phyloP scores from a whole-genome alignment of 176 grass and related monocot species.

The Aegilops speltoides region DNA sequence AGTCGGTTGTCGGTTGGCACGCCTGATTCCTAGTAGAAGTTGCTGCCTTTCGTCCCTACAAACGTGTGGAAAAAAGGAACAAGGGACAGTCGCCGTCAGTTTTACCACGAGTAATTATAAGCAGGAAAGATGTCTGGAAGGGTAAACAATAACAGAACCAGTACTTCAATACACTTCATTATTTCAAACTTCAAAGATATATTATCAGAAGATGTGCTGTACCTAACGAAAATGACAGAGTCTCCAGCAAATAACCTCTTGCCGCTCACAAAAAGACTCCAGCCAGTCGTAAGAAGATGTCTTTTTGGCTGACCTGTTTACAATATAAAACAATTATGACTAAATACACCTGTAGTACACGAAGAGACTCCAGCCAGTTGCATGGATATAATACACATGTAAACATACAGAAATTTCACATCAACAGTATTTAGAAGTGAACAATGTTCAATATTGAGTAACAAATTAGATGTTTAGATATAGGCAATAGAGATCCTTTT shows the following conservation, averaged over 20 bases:
- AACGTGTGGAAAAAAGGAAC: background rate
- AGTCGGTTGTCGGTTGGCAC: slow-evolving; percentile 68
- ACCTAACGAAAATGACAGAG: slow-evolving; percentile 78
- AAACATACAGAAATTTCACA: background rate
- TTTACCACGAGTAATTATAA: background rate
- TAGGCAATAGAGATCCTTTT: background rate
- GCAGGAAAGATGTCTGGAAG: background rate
- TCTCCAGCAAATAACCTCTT: slow-evolving; percentile 71
- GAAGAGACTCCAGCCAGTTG: background rate
- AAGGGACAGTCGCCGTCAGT: slow-evolving; percentile 8
- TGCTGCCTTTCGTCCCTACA: slow-evolving; percentile 79
- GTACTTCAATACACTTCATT: background rate
- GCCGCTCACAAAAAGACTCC: slow-evolving; percentile 77
- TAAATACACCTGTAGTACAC: background rate
- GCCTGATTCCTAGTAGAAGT: slow-evolving; percentile 76
- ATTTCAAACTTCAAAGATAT: slow-evolving; percentile 4
- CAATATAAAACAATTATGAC: background rate
- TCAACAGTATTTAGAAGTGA: background rate
- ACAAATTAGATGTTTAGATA: background rate
- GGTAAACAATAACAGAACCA: background rate
- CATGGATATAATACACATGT: background rate
- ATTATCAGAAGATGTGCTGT: background rate
- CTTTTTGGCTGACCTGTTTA: slow-evolving; percentile 66
- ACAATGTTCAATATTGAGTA: background rate
- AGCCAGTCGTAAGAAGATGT: slow-evolving; percentile 74